Evolutionary conservation across 169 alveolate species (phyloP).

Genomic region (Amoebophrya sp.): DNA sequence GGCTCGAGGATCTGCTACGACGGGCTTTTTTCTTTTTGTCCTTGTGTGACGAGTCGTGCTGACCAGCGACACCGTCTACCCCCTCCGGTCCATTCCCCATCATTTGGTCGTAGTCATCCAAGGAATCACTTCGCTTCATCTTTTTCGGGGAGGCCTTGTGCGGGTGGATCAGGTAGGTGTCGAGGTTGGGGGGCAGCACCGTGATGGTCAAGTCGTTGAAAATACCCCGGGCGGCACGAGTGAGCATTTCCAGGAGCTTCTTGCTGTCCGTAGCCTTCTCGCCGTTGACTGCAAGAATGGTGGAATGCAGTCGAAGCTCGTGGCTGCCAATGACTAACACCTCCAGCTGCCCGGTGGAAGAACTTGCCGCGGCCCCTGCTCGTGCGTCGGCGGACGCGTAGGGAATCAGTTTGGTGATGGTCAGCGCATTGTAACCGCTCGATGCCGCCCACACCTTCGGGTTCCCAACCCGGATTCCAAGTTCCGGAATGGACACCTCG

Average conservation of each 20-base stretch:
- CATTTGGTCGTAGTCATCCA: no score
- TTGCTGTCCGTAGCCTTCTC: neutral
- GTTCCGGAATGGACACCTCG: neutral
- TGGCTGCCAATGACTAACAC: no score
- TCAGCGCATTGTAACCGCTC: neutral
- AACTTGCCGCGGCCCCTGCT: no score
- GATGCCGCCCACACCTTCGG: neutral
- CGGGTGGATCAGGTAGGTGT: no score
- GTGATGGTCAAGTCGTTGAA: neutral
- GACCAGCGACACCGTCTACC: no score
- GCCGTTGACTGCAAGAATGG: neutral
- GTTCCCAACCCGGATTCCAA: neutral
- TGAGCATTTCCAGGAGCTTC: neutral
- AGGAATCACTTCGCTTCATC: no score
- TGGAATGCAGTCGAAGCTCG: neutral
- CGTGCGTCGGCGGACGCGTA: no score
- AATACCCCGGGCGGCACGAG: neutral
- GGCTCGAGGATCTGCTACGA: neutral
- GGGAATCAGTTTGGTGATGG: neutral
- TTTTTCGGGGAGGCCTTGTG: no score
- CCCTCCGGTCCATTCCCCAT: no score
- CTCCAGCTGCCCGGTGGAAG: no score
- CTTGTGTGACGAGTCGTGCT: no score
- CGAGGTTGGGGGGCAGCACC: neutral
- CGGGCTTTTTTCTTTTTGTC: neutral